Percentiles rank a stretch among this genome's conserved stretches.
These are phyloP conservation scores for Ulvella scutata DNA, from an alignment of 139 green algal species.

Conservation along the genomic window DNA sequence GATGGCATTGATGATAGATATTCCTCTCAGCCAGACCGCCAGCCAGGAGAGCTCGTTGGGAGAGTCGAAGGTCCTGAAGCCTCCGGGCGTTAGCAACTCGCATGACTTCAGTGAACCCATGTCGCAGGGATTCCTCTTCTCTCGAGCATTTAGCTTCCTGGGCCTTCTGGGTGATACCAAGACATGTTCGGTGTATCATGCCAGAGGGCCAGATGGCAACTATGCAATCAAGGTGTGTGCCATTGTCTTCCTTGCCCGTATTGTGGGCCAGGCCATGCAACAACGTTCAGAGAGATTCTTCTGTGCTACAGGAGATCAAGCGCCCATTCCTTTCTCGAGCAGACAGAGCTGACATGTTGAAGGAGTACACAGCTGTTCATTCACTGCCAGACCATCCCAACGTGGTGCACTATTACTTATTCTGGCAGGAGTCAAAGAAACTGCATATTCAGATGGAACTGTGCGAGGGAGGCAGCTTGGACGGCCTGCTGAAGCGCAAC, in stretches of 20 bases:
- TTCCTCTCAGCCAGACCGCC: background rate
- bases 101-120: background rate
- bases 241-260: background rate
- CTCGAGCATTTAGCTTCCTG: background rate
- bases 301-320: background rate
- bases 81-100: background rate
- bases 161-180: background rate
- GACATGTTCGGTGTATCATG: background rate
- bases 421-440: background rate
- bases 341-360: background rate
- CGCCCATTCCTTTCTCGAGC: background rate
- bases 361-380: background rate
- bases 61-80: background rate
- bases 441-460: background rate
- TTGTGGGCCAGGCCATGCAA: background rate
- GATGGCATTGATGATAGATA: background rate
- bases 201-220: background rate
- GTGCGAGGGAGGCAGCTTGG: background rate
- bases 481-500: background rate
- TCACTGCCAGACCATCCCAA: background rate
- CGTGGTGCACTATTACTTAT: background rate
- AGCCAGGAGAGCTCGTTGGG: background rate
- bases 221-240: background rate
- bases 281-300: background rate
- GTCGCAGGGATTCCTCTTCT: background rate